phyloP scores from a whole-genome alignment of 768 basidiomycete genomes.

The Kwoniella botswanensis region DNA sequence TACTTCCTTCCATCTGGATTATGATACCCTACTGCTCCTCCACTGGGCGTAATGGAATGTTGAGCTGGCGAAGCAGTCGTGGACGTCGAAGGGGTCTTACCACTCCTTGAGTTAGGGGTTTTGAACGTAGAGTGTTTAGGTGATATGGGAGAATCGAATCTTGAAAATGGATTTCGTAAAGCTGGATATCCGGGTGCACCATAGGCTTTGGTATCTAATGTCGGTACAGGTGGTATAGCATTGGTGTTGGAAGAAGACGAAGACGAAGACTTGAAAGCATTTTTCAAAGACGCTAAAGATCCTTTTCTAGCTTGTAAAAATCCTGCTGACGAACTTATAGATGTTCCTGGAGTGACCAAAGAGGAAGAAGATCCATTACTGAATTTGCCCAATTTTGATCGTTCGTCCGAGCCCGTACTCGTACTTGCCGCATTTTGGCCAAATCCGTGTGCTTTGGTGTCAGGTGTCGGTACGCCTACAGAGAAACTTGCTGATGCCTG shows the following conservation, averaged over 20 bases:
- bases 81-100: slow-evolving; percentile 26
- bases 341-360: slow-evolving; percentile 37
- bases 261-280: slow-evolving; percentile 46
- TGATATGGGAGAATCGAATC: slow-evolving; percentile 43
- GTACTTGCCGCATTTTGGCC: neutral
- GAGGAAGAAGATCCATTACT: slow-evolving; percentile 49
- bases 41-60: slow-evolving; percentile 7
- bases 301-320: slow-evolving; percentile 45
- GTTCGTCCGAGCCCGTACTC: slow-evolving; percentile 14
- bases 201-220: slow-evolving; percentile 30
- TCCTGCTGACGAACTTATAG: slow-evolving; percentile 34
- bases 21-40: slow-evolving; percentile 13
- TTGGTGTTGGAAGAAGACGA: neutral
- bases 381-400: slow-evolving; percentile 39
- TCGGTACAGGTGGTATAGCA: slow-evolving; percentile 43
- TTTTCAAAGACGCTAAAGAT: slow-evolving; percentile 46
- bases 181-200: slow-evolving; percentile 46
- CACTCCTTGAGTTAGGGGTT: slow-evolving; percentile 24
- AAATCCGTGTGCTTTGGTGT: slow-evolving; percentile 20
- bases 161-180: slow-evolving; percentile 52
- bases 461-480: slow-evolving; percentile 24
- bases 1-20: slow-evolving; percentile 39
- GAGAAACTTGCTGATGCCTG: slow-evolving; percentile 41
- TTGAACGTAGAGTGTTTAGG: slow-evolving; percentile 32
- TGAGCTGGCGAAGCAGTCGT: slow-evolving; percentile 20